These are phyloP conservation scores for Orbilia brochopaga DNA, from an alignment of 2,329 filamentous ascomycete genomes.

Conservation along the genomic window DNA sequence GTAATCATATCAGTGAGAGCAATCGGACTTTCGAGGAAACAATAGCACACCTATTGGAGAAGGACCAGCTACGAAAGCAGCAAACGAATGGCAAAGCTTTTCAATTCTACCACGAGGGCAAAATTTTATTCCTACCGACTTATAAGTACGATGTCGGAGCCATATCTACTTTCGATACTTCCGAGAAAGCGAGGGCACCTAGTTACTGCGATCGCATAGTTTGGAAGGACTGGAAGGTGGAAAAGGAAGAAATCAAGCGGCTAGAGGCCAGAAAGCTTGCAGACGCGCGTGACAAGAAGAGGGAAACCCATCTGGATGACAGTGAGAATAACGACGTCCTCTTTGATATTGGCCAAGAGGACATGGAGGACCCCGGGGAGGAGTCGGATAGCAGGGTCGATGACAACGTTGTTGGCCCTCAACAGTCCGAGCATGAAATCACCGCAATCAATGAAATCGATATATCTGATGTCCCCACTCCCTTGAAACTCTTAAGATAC, in stretches of 20 bases:
- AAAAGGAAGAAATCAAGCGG: slow-evolving; percentile 54
- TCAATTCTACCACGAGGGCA: slow-evolving; percentile 89
- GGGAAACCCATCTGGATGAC: slow-evolving; percentile 33
- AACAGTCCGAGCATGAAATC: slow-evolving; percentile 27
- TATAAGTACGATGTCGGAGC: slow-evolving; percentile 99
- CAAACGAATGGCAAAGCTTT: slow-evolving; percentile 80
- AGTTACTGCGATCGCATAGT: slow-evolving; percentile 98
- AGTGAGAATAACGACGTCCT: slow-evolving; percentile 50
- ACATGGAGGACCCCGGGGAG: slow-evolving; percentile 63
- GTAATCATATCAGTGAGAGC: slow-evolving; percentile 62
- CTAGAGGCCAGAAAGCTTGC: slow-evolving; percentile 52
- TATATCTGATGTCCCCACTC: slow-evolving; percentile 31
- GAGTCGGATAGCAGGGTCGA: slow-evolving; percentile 64
- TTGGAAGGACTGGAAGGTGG: slow-evolving; percentile 59
- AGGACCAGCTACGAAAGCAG: slow-evolving; percentile 81
- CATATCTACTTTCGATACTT: slow-evolving; percentile 88
- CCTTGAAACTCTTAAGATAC: slow-evolving; percentile 62
- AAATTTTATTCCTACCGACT: slow-evolving; percentile 85
- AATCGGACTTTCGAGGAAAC: slow-evolving; percentile 41
- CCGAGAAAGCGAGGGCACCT: slow-evolving; percentile 88
- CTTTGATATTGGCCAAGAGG: slow-evolving; percentile 57
- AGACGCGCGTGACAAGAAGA: slow-evolving; percentile 26
- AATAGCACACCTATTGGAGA: slow-evolving; percentile 70
- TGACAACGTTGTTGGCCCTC: neutral
- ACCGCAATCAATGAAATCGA: slow-evolving; percentile 48